phyloP scores from a whole-genome alignment of 768 basidiomycete genomes.

The Suillus clintonianus region DNA sequence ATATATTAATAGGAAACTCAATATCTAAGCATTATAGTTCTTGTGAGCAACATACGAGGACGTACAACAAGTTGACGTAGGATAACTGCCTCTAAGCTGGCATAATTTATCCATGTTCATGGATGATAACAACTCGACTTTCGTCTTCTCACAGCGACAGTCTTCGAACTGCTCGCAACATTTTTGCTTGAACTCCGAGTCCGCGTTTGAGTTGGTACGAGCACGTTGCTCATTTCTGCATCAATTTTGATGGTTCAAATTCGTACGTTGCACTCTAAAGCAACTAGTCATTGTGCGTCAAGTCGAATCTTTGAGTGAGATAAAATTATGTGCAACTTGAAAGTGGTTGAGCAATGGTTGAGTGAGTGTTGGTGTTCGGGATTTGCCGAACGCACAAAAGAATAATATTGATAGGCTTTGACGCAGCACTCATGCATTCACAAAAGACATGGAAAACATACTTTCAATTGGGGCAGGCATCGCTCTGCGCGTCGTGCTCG shows the following conservation, averaged over 20 bases:
- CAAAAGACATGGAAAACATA: slow-evolving; percentile 63
- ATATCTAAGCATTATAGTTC: slow-evolving; percentile 32
- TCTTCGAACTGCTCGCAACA: not conserved
- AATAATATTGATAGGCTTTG: not conserved
- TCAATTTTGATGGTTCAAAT: too few species aligned
- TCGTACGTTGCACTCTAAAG: too few species aligned
- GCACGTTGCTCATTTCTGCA: too few species aligned
- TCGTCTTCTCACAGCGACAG: not conserved
- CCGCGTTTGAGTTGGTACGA: not conserved
- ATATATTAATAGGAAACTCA: slow-evolving; percentile 37
- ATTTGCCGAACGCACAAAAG: not conserved
- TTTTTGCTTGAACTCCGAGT: not conserved
- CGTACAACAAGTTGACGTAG: not conserved
- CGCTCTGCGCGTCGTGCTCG: slow-evolving; percentile 61
- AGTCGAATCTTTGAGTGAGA: too few species aligned
- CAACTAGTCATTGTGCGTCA: too few species aligned
- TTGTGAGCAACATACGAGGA: not conserved
- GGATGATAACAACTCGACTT: slow-evolving; percentile 31
- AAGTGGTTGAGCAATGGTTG: too few species aligned
- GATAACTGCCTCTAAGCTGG: slow-evolving; percentile 9
- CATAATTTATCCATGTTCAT: slow-evolving; percentile 22
- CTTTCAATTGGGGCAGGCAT: slow-evolving; percentile 71
- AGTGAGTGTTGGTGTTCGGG: not conserved
- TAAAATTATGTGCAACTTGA: too few species aligned
- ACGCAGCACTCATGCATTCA: not conserved